Evolutionary conservation across 371 early-diverging fungal genomes (phyloP), one percentile per base, ranked within the genome.

Genomic region (Dichotomocladium elegans): DNA sequence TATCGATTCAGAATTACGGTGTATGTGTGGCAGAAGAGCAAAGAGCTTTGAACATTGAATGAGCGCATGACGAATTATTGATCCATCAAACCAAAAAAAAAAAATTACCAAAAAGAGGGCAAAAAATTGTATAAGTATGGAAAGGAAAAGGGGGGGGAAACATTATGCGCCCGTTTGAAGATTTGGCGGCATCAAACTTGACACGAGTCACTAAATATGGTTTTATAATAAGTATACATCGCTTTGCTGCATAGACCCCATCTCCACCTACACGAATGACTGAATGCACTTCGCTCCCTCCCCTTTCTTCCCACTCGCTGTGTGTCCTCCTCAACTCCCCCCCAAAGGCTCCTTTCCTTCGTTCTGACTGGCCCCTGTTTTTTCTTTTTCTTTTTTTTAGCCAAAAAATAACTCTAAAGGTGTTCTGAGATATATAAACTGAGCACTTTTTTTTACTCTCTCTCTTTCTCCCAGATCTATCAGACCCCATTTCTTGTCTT

Each of bases 71-170:
- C 27, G 29, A 44, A 44, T 44, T 44, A 14, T 3, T 26, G 6
- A 25, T 22, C 43, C 22, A 1, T 8, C 11, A 22, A 22, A 31
- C 30, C 22, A 31, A 42, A 52, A 40, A 42, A 41, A 33, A 31
- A 45, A 24, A 26, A 27, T 54, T 54, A 45, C 55, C 55, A 48
- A 48, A 37, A 48, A 35, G 24, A 30, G 49, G 49, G 14, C 24
- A 34, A 57, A 28, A 57, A 57, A 57, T 49, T 57, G 50, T 57
- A 50, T 43, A 57, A 50, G 22, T 34, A 57, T 47, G 50, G 57
- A 57, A 50, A 57, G 26, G 19, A 35, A 57, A 57, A 57, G 31
- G 57, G 57, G 51, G 57, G n/a, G n/a, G n/a, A n/a, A n/a, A n/a
- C 42, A 28, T 26, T 7, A 28, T 41, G 29, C 42, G 49, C 35